A percentile compares a stretch with the other conserved stretches of the same genome.
phyloP scores from a whole-genome alignment of 176 grass and related monocot species.

The Thalia dealbata region DNA sequence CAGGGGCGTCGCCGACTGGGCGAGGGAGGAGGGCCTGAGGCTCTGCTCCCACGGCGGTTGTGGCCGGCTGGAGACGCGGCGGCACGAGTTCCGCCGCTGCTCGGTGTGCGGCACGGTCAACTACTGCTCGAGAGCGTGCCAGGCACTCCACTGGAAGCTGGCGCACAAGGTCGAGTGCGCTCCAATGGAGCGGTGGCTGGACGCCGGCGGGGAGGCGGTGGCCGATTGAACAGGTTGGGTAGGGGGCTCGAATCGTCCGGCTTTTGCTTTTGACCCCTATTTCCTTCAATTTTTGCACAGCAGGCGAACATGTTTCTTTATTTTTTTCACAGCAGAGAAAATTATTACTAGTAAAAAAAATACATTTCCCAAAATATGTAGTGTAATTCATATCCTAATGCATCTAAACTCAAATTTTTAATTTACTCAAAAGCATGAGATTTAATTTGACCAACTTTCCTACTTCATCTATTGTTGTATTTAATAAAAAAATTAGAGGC shows the following conservation, averaged over 20 bases:
- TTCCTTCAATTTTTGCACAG: not conserved
- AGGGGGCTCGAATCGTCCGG: not conserved
- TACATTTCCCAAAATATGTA: no score
- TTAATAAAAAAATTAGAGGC: no score
- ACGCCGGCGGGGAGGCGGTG: conserved; percentile 5
- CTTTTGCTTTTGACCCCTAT: not conserved
- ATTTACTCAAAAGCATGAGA: not conserved
- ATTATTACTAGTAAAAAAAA: not conserved
- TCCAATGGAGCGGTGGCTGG: not conserved
- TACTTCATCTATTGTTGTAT: no score
- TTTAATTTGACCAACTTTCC: no score
- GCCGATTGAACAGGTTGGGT: conserved; percentile 9
- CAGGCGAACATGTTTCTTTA: not conserved
- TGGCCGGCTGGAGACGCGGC: conserved; percentile 47
- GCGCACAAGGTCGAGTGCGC: conserved; percentile 34
- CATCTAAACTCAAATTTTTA: not conserved
- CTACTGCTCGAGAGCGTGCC: conserved; percentile 70
- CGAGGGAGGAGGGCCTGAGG: not conserved
- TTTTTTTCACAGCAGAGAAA: not conserved
- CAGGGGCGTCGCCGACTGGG: no score
- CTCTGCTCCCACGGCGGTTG: conserved; percentile 49
- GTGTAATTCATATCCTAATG: no score
- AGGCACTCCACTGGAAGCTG: conserved; percentile 65
- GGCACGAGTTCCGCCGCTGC: conserved; percentile 62
- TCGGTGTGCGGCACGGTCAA: conserved; percentile 39